These are phyloP conservation scores for Hymenoscyphus infarciens DNA, from an alignment of 2,329 filamentous ascomycete genomes.

Conservation along the genomic window DNA sequence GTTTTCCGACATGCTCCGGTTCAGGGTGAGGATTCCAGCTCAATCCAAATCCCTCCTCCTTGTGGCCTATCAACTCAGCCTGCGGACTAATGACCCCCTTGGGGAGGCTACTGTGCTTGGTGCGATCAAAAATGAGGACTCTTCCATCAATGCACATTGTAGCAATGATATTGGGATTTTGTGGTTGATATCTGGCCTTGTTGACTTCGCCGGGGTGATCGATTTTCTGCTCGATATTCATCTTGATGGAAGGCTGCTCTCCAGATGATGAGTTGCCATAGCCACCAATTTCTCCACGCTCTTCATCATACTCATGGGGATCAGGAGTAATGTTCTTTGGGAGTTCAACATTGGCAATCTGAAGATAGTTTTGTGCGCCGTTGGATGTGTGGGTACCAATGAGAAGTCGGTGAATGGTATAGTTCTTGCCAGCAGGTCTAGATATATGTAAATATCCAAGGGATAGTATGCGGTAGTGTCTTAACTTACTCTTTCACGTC, in stretches of 20 bases:
- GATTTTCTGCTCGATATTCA: conserved; percentile 92
- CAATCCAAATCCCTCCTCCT: conserved; percentile 84
- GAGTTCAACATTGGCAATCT: conserved; percentile 91
- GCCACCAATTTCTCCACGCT: conserved; percentile 88
- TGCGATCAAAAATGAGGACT: conserved; percentile 91
- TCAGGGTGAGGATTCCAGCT: conserved; percentile 77
- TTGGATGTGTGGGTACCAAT: conserved; percentile 93
- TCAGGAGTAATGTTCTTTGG: conserved; percentile 75
- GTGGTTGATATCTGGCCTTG: conserved; percentile 95
- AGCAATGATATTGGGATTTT: conserved; percentile 95
- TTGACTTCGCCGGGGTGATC: conserved; percentile 96
- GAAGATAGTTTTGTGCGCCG: conserved; percentile 81
- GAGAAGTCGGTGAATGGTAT: conserved; percentile 81
- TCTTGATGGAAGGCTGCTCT: conserved; percentile 72
- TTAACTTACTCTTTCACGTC: conserved; percentile 72
- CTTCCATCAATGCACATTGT: conserved; percentile 85
- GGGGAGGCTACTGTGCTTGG: conserved; percentile 81
- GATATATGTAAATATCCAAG: background rate
- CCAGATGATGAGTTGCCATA: conserved; percentile 69
- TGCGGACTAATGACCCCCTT: conserved; percentile 74
- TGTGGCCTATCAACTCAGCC: conserved; percentile 81
- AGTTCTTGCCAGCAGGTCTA: conserved; percentile 77
- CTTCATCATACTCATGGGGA: conserved; percentile 83
- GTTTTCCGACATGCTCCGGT: conserved; percentile 55
- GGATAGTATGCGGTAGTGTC: background rate